Conservation (phyloP, 441 rosid species). For the Arabidopsis hybrid region DNA sequence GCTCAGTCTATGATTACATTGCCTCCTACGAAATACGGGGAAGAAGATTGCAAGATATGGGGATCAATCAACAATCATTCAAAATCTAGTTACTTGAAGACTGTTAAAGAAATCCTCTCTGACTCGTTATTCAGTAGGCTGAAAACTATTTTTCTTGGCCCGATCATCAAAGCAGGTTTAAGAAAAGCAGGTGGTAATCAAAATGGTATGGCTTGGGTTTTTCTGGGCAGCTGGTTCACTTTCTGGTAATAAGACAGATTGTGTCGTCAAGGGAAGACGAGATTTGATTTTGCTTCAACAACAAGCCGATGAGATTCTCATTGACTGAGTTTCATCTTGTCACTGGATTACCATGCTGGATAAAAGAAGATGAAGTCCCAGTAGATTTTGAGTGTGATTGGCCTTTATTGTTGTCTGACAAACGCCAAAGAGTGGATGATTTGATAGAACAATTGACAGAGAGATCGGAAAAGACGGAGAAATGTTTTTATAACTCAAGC, state of each 20-base stretch:
- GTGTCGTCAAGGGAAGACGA: background rate
- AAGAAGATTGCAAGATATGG: background rate
- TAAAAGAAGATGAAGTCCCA: background rate
- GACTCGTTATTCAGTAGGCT: background rate
- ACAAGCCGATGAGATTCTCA: background rate
- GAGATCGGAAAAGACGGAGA: too few relatives aligned
- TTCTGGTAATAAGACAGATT: background rate
- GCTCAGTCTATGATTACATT: background rate
- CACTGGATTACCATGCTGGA: background rate
- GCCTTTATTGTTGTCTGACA: background rate
- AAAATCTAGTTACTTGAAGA: background rate
- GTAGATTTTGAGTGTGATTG: background rate
- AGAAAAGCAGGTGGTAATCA: background rate
- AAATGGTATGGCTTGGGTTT: background rate
- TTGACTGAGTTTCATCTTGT: background rate
- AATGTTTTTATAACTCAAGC: too few relatives aligned
- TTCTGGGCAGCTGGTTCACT: background rate
- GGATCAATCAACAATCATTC: background rate
- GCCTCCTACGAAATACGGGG: background rate
- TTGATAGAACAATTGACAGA: background rate
- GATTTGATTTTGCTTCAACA: background rate
- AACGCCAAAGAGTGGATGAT: background rate
- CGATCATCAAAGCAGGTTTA: background rate
- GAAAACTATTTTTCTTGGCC: background rate
- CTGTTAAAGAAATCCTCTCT: background rate